Conservation (phyloP, 2,329 filamentous ascomycete genomes). For the Arthrobotrys musiformis region DNA sequence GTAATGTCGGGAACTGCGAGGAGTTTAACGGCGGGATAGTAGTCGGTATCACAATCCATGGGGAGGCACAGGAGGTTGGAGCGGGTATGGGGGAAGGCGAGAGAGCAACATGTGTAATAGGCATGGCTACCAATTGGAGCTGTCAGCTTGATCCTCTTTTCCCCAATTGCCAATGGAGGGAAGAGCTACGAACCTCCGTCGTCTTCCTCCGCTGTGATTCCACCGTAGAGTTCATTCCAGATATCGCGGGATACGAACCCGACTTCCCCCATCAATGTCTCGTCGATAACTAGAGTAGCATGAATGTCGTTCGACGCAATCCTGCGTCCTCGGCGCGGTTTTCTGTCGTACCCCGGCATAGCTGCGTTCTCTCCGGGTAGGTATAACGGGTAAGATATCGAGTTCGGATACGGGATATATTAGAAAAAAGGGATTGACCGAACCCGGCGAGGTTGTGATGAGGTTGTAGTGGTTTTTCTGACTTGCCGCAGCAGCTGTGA, state of each 20-base stretch:
- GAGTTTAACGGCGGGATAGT: constrained; percentile 65
- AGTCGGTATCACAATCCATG: constrained; percentile 88
- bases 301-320: constrained; percentile 68
- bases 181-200: constrained; percentile 64
- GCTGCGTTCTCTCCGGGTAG: constrained; percentile 64
- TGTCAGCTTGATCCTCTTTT: constrained; percentile 12
- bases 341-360: constrained; percentile 59
- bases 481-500: not conserved
- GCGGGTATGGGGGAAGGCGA: constrained; percentile 63
- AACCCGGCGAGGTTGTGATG: not conserved
- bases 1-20: constrained; percentile 70
- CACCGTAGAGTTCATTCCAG: constrained; percentile 81
- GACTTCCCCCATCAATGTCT: constrained; percentile 83
- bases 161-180: too few relatives aligned
- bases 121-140: constrained; percentile 61
- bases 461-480: constrained; percentile 2
- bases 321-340: constrained; percentile 62
- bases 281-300: constrained; percentile 84
- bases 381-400: not conserved
- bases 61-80: constrained; percentile 69
- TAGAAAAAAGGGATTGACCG: not conserved
- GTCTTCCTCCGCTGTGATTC: constrained; percentile 64
- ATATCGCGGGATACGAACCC: constrained; percentile 89
- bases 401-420: not conserved
- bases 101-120: constrained; percentile 64